Evolutionary conservation across 2,329 filamentous ascomycete species (phyloP), one percentile per base, ranked within the genome.

Genomic region (Calonectria naviculata): DNA sequence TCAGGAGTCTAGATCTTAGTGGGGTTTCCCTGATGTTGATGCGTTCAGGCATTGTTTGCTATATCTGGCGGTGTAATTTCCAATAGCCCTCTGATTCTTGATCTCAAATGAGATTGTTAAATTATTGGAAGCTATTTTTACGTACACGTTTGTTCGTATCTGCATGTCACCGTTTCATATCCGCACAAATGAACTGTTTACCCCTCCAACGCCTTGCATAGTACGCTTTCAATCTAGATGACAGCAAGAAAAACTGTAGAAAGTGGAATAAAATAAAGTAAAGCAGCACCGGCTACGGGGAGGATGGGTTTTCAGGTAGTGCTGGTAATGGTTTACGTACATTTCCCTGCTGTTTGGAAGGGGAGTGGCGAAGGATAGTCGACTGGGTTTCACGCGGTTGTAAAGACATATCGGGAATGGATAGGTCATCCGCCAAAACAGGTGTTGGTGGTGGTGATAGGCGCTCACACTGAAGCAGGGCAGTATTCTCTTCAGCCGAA

Each of bases 271-370:
- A 24, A 44, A 36, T 10, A n/a, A 46, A 9, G 12, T 28, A 24
- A 31, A 31, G 13, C 21, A 24, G 41, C 21, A 38, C 24, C 6
- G 13, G 38, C 60, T 61, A 78, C 24, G 76, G 76, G 13, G 78
- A 79, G 26, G 78, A 74, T 29, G 79, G 78, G 67, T 85, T 81
- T 72, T 84, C 81, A 4, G 84, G 85, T 46, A 86, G 77, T 28
- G 84, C 83, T 60, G 84, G 86, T 2, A 88, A 77, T 4, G 85
- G 85, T 69, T 87, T 87, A 42, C 84, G 82, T 15, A 80, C 74
- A 28, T 75, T 78, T 12, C 67, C 73, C 8, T 77, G 75, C 34
- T 75, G 76, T 19, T 74, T 72, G 9, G 71, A 71, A 21, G 75
- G 58, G 24, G 70, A 52, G 44, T 74, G 75, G n/a, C 76, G 75